Evolutionary conservation across 768 basidiomycete species (phyloP).

Genomic region (Lactarius pseudohatsudake): DNA sequence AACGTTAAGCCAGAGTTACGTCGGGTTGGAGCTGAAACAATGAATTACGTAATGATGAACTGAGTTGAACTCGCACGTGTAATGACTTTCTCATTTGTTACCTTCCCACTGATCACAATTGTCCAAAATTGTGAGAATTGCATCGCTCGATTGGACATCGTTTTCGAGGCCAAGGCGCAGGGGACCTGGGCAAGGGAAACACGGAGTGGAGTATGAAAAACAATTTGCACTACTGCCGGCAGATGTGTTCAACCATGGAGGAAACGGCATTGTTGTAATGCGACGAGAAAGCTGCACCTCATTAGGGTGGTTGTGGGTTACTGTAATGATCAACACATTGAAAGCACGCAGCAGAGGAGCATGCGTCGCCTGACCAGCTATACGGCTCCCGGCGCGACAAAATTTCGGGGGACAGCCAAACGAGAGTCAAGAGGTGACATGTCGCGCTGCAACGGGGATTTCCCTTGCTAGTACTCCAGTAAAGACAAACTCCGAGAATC

Average conservation of each 20-base stretch:
- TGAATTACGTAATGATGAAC: constrained; percentile 13
- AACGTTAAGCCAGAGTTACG: constrained; percentile 24
- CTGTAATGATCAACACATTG: neutral
- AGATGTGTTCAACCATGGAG: neutral
- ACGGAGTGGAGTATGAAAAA: neutral
- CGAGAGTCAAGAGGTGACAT: constrained; percentile 5
- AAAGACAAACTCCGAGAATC: constrained; percentile 22
- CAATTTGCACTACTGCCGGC: neutral
- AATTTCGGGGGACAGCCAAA: neutral
- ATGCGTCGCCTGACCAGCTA: neutral
- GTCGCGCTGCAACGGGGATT: constrained; percentile 7
- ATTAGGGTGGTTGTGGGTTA: neutral
- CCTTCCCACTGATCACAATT: neutral
- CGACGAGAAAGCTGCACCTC: constrained; percentile 8
- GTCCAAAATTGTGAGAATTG: constrained; percentile 2
- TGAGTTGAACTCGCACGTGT: neutral
- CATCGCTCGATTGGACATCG: neutral
- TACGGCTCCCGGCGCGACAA: constrained; percentile 7
- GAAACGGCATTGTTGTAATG: neutral
- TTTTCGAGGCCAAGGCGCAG: neutral
- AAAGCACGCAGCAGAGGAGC: neutral
- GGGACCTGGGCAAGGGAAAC: neutral
- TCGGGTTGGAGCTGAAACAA: constrained; percentile 13
- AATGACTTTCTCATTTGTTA: neutral
- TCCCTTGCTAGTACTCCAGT: neutral